Conservation (phyloP, 805 yeast species). For the Sungouiella blattae region DNA sequence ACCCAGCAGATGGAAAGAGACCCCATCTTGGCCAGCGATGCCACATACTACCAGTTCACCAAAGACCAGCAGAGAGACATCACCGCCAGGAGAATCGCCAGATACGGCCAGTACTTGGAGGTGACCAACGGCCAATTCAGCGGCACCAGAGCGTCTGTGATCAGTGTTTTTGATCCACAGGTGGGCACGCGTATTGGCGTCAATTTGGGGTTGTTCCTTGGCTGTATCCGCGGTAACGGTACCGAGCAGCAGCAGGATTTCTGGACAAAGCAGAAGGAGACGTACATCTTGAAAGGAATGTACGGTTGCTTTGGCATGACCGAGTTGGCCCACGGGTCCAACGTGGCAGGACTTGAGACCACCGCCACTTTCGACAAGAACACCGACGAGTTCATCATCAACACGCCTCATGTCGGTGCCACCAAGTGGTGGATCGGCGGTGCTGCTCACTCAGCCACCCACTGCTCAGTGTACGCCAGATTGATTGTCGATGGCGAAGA, state of each 20-base stretch:
- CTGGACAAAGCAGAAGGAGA: slow-evolving; percentile 17
- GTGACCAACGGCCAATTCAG: slow-evolving; percentile 4
- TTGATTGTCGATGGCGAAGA: slow-evolving; percentile 18
- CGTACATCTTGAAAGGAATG: slow-evolving; percentile 11
- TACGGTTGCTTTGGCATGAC: slow-evolving; percentile 22
- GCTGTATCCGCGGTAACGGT: slow-evolving; percentile 20
- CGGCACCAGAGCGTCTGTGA: slow-evolving; percentile 8
- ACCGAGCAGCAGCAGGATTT: slow-evolving; percentile 14
- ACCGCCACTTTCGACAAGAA: slow-evolving; percentile 20
- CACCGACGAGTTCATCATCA: slow-evolving; percentile 17
- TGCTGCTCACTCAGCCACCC: slow-evolving; percentile 21
- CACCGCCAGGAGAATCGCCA: slow-evolving; percentile 16
- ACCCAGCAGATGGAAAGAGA: slow-evolving; percentile 17
- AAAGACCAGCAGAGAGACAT: slow-evolving; percentile 17
- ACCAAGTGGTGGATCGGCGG: slow-evolving; percentile 25
- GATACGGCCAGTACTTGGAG: slow-evolving; percentile 18
- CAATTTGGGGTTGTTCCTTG: slow-evolving; percentile 18
- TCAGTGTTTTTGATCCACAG: slow-evolving; percentile 16
- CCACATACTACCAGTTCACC: slow-evolving; percentile 14
- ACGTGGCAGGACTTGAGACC: slow-evolving; percentile 21
- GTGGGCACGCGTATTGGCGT: slow-evolving; percentile 18
- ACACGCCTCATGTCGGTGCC: slow-evolving; percentile 22
- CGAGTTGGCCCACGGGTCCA: slow-evolving; percentile 20
- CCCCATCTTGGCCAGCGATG: slow-evolving; percentile 15
- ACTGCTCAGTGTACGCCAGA: slow-evolving; percentile 17